A percentile compares a stretch with the other conserved stretches of the same genome.
These are phyloP conservation scores for Rhodofomes roseus DNA, from an alignment of 1,284 basidiomycete species.

Conservation along the genomic window DNA sequence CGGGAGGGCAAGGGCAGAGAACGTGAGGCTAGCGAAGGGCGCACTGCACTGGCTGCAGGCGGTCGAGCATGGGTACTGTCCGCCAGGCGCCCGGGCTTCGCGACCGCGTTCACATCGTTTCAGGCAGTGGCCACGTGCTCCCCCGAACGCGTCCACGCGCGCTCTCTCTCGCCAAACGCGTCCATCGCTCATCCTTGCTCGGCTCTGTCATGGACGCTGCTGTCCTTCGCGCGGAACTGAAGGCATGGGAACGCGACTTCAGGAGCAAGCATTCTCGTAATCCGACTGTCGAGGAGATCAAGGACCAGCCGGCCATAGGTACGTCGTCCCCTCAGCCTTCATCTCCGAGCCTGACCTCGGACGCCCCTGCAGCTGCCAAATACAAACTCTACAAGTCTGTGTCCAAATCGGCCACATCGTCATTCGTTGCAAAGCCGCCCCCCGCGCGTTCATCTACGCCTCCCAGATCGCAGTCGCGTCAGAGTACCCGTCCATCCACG, in stretches of 20 bases:
- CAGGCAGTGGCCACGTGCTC: conserved; percentile 6
- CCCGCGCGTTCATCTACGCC: conserved; percentile 30
- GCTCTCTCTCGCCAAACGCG: conserved; percentile 2
- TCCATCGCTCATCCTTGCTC: not conserved
- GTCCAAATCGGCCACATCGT: conserved; percentile 41
- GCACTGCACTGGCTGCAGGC: not conserved
- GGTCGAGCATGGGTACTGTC: conserved; percentile 5
- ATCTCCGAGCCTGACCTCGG: conserved; percentile 13
- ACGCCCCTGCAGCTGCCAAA: conserved; percentile 56
- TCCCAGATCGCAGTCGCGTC: conserved; percentile 31
- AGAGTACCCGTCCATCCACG: conserved; percentile 21
- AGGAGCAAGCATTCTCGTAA: conserved; percentile 53
- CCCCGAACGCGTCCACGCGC: conserved; percentile 7
- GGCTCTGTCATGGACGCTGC: conserved; percentile 38
- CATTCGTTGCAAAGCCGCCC: conserved; percentile 11
- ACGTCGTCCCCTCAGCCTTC: conserved; percentile 28
- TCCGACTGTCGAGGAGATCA: conserved; percentile 79
- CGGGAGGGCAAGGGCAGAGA: not conserved
- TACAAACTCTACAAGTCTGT: conserved; percentile 83
- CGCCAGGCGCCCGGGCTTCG: conserved; percentile 3
- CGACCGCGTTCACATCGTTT: conserved; percentile 1
- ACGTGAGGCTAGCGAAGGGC: not conserved
- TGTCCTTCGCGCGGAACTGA: conserved; percentile 69
- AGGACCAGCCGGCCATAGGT: conserved; percentile 68
- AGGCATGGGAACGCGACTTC: conserved; percentile 81